Evolutionary conservation across 805 yeast species (phyloP), one percentile per base, ranked within the genome.

Genomic region (Candida pini): DNA sequence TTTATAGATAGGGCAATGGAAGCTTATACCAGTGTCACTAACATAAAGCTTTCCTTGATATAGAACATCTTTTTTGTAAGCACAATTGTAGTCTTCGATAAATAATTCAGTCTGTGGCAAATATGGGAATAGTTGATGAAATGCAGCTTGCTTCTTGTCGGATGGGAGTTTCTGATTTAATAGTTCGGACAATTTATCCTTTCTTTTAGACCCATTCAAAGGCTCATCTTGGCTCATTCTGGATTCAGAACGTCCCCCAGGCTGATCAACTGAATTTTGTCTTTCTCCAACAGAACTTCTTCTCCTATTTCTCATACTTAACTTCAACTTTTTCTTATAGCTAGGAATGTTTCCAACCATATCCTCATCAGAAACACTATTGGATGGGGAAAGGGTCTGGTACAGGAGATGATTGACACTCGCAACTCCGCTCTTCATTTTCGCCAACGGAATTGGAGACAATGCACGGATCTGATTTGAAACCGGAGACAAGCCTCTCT

Each of bases 1-100:
- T 1, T 76, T 77, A 68, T 80, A 71, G 0, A 81, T 70, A 44
- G 78, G 80, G 1, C 86, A 76, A 43, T 77, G 76, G 56, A 81
- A 81, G 45, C 80, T 70, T 13, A 81, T 54, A 46, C 67, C 69
- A 35, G 64, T 62, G 36, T 74, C 75, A 27, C 78, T 67, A 6
- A 81, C 55, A 53, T 74, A 81, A 50, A 81, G 49, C 41, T 73
- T 68, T 13, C 89, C 89, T 42, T 81, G 89, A 13, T 78, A 65
- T 21, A 81, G 56, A 26, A 81, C 76, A 45, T 81, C 88, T 14
- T 78, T 76, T n/a, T 53, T 37, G 20, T 72, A 62, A 0, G 88
- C 88, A 60, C 88, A 80, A 14, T 76, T 68, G 47, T 63, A 75
- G 43, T 78, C 86, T 18, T 70, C 76, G 26, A 80, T 62, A n/a